A percentile compares a stretch with the other conserved stretches of the same genome.
These are phyloP conservation scores for Mycena filopes DNA, from an alignment of 768 basidiomycete species.

Conservation along the genomic window DNA sequence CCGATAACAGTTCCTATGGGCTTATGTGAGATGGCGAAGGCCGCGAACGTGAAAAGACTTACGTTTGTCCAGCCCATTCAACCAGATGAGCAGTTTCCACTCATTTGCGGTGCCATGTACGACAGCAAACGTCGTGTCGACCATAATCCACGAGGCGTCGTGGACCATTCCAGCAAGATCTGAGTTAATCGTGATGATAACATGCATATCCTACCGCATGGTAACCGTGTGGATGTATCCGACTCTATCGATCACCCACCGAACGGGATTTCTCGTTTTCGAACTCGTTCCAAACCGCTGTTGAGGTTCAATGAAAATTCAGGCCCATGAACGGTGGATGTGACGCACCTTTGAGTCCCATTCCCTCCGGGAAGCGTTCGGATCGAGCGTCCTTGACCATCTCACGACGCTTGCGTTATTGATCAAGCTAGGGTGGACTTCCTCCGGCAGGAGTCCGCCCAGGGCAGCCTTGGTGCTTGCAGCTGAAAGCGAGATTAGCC, in stretches of 20 bases:
- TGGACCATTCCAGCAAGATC: too few relatives aligned
- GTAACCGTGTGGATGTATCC: background rate
- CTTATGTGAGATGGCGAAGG: background rate
- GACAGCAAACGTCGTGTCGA: constrained; percentile 21
- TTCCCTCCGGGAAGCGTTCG: background rate
- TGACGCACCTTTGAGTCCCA: background rate
- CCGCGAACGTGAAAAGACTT: background rate
- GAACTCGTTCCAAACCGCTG: background rate
- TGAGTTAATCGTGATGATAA: too few relatives aligned
- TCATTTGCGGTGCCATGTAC: constrained; percentile 13
- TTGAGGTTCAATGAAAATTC: too few relatives aligned
- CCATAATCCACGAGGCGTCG: constrained; percentile 10
- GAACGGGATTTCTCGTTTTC: background rate
- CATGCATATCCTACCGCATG: too few relatives aligned
- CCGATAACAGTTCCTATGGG: constrained; percentile 1
- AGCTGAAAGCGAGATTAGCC: background rate
- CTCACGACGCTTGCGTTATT: background rate
- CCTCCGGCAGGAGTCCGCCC: background rate
- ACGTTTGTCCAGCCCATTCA: constrained; percentile 6
- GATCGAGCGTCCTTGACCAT: background rate
- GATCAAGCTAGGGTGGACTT: background rate
- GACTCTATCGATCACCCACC: background rate
- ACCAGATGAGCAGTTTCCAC: constrained; percentile 23
- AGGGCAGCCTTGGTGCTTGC: background rate
- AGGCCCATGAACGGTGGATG: too few relatives aligned